Evolutionary conservation across 331 rosid genomes (phyloP).

Genomic region (Ulmus americana): DNA sequence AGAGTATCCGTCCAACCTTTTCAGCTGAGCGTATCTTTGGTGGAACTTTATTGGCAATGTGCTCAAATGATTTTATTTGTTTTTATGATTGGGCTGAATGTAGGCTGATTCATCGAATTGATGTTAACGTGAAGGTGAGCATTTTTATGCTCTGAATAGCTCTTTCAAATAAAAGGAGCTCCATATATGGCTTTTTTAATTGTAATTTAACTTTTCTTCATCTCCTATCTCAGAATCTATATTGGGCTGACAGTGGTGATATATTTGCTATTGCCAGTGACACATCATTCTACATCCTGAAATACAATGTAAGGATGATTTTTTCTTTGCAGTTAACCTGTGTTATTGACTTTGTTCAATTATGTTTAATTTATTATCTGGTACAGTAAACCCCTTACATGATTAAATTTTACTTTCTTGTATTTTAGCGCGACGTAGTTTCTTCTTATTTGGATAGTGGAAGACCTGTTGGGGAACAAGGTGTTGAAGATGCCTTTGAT

Average conservation of each 20-base stretch:
- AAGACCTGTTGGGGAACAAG: slow-evolving; percentile 80
- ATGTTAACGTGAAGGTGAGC: slow-evolving; percentile 93
- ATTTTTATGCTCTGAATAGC: slow-evolving; percentile 6
- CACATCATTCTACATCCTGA: slow-evolving; percentile 81
- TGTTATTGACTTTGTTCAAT: background rate
- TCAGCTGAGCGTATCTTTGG: slow-evolving; percentile 86
- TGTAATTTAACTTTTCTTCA: slow-evolving; percentile 8
- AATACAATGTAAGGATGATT: slow-evolving; percentile 77
- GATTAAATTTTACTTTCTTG: slow-evolving; percentile 19
- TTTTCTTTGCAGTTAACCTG: slow-evolving; percentile 7
- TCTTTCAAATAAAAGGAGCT: background rate
- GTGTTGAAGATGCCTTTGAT: slow-evolving; percentile 96
- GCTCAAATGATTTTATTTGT: slow-evolving; percentile 97
- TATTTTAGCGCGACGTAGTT: slow-evolving; percentile 88
- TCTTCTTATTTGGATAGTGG: slow-evolving; percentile 89
- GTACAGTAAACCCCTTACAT: slow-evolving; percentile 14
- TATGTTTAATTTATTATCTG: background rate
- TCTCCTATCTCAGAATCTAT: slow-evolving; percentile 62
- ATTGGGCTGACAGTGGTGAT: slow-evolving; percentile 99
- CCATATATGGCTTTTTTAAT: slow-evolving; percentile 9
- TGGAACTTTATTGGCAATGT: slow-evolving; percentile 88
- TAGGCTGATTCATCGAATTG: slow-evolving; percentile 92
- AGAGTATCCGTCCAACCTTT: slow-evolving; percentile 87
- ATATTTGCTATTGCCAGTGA: slow-evolving; percentile 87
- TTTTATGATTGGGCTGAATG: slow-evolving; percentile 98